Evolutionary conservation across 164 flowering plant species (phyloP), one percentile per base, ranked within the genome.

Genomic region (Macadamia integrifolia): DNA sequence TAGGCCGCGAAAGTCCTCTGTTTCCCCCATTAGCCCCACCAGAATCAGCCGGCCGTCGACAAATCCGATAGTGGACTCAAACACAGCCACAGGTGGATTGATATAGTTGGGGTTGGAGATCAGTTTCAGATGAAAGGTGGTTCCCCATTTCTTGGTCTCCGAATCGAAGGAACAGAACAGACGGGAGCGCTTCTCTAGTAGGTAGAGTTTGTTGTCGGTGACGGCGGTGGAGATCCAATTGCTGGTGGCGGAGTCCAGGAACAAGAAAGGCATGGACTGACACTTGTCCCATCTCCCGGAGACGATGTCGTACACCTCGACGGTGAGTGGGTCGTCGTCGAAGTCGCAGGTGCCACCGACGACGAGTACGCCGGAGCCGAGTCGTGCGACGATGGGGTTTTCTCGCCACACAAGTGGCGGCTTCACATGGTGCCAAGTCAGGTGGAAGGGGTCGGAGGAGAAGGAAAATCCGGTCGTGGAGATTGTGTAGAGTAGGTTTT

Each of bases 321-420:
- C 88, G 0, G 90, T 77, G 42, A 85, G 78, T 0, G 83, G 87
- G 59, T 90, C 89, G 68, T 83, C 89, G 59, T 79, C 89, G 74
- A 82, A 90, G 8, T 82, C 88, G 69, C n/a, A 53, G 17, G 69
- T 62, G 66, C 98, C 96, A 13, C 96, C 98, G 9, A 89, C 91
- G 18, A 89, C 77, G n/a, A 92, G 72, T 7, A 89, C n/a, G 56
- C 32, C 61, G 30, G 72, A 53, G 15, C 86, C 92, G 18, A 85
- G 81, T 6, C 62, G 11, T 3, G 90, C 91, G 31, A 92, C 87
- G 48, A 87, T 66, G 1, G 98, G 96, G 74, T 90, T 93, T 23
- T 35, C 8, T 6, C 96, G 79, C 88, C 90, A 92, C 40, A 79
- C 75, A 7, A 12, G 66, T 15, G 91, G 93, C 0, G 83, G 72